Conservation (phyloP, 2,329 filamentous ascomycete species). For the Colletotrichum melonis region DNA sequence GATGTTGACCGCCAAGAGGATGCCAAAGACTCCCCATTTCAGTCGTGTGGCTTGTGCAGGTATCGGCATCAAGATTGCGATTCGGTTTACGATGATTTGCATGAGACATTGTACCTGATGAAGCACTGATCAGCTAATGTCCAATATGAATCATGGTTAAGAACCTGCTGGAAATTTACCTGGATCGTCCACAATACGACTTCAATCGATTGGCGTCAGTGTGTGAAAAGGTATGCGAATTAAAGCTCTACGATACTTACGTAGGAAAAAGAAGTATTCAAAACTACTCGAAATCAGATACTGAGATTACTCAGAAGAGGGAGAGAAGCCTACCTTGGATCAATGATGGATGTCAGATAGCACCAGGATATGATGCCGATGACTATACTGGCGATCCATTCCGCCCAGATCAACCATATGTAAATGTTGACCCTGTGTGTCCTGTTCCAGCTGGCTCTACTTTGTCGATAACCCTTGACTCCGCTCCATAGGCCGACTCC, state of each 20-base stretch:
- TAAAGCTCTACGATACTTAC: neutral
- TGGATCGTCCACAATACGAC: slow-evolving; percentile 26
- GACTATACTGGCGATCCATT: slow-evolving; percentile 47
- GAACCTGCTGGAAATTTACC: neutral
- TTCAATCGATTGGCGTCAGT: neutral
- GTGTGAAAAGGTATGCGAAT: too few relatives aligned
- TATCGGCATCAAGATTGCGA: slow-evolving; percentile 56
- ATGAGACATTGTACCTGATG: slow-evolving; percentile 54
- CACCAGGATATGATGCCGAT: slow-evolving; percentile 51
- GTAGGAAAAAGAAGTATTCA: slow-evolving; percentile 31
- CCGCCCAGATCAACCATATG: slow-evolving; percentile 53
- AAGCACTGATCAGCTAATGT: neutral
- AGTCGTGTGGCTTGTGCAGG: slow-evolving; percentile 48
- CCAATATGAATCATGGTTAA: neutral
- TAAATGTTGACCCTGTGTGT: slow-evolving; percentile 49
- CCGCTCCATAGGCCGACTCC: slow-evolving; percentile 48
- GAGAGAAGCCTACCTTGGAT: slow-evolving; percentile 40
- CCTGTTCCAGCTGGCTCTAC: slow-evolving; percentile 44
- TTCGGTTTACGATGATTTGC: slow-evolving; percentile 64
- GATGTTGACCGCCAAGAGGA: slow-evolving; percentile 59
- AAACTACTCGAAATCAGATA: slow-evolving; percentile 22
- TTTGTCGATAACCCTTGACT: slow-evolving; percentile 49
- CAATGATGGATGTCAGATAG: slow-evolving; percentile 46
- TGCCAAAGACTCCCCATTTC: slow-evolving; percentile 54
- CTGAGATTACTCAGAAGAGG: neutral